These are phyloP conservation scores for Nitzschia sp. DNA, from an alignment of 108 stramenopile genomes.

Conservation along the genomic window DNA sequence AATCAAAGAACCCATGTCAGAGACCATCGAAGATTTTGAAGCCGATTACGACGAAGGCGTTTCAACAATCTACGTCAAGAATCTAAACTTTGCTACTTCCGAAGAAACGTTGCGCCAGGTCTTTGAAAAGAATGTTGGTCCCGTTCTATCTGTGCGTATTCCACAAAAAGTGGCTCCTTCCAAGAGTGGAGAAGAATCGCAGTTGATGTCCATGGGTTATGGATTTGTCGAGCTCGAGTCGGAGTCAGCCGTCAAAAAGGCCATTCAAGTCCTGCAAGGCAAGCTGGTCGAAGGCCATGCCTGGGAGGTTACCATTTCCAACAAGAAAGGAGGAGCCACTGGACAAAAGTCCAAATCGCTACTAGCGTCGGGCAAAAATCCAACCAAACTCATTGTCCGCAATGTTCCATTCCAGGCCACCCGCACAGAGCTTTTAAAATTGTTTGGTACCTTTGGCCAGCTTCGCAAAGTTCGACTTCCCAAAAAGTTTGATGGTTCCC, in stretches of 20 bases:
- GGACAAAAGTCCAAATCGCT: constrained; percentile 8
- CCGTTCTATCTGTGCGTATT: constrained; percentile 85
- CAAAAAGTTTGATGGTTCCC: constrained; percentile 94
- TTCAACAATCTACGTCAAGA: constrained; percentile 93
- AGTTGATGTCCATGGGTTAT: constrained; percentile 90
- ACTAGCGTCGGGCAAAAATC: constrained; percentile 28
- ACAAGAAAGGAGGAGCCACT: constrained; percentile 33
- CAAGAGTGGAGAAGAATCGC: constrained; percentile 32
- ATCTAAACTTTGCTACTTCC: constrained; percentile 91
- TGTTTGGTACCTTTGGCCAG: constrained; percentile 93
- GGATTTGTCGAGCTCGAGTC: constrained; percentile 97
- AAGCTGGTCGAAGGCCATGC: constrained; percentile 90
- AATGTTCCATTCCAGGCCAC: constrained; percentile 98
- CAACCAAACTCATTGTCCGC: constrained; percentile 93
- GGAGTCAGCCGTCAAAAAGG: constrained; percentile 63
- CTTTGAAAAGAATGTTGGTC: constrained; percentile 55
- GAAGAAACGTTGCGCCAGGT: constrained; percentile 72
- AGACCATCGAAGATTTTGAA: background rate
- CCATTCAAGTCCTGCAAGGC: constrained; percentile 83
- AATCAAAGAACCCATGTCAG: background rate
- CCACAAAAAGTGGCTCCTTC: constrained; percentile 79
- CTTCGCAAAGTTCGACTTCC: constrained; percentile 95
- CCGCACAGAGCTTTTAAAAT: constrained; percentile 83
- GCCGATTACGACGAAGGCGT: constrained; percentile 21
- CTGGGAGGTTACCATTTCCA: constrained; percentile 85